Evolutionary conservation across 2,329 filamentous ascomycete genomes (phyloP).

Genomic region (Aureobasidium melanogenum): DNA sequence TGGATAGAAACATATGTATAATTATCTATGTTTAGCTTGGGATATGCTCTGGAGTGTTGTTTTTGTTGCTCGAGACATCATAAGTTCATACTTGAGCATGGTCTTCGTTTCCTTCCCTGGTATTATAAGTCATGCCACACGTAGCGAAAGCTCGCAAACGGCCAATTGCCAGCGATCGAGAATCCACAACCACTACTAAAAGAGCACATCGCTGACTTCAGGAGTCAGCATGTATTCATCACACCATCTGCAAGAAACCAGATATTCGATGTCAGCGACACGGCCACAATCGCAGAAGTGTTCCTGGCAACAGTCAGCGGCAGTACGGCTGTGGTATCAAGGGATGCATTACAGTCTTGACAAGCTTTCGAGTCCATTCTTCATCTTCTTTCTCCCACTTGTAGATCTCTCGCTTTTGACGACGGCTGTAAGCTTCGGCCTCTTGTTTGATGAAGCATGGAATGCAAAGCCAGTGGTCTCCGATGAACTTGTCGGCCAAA

Average conservation of each 20-base stretch:
- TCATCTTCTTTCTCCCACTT: background rate
- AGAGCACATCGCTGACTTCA: conserved; percentile 33
- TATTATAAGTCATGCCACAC: background rate
- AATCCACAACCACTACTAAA: too few relatives aligned
- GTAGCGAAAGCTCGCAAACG: background rate
- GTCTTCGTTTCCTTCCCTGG: background rate
- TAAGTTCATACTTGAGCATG: background rate
- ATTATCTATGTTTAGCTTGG: too few relatives aligned
- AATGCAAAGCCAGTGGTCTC: background rate
- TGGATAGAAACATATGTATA: too few relatives aligned
- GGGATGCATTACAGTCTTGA: background rate
- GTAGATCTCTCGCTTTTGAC: background rate
- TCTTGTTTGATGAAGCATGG: conserved; percentile 6
- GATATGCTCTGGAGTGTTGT: too few relatives aligned
- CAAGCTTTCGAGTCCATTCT: background rate
- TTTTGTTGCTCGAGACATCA: too few relatives aligned
- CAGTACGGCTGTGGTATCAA: too few relatives aligned
- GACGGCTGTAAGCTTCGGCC: conserved; percentile 28
- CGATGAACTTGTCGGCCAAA: background rate
- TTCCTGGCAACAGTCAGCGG: background rate
- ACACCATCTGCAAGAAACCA: background rate
- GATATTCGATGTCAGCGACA: background rate
- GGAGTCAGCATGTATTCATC: background rate
- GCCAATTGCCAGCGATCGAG: background rate
- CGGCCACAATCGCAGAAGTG: conserved; percentile 2